phyloP scores from a whole-genome alignment of 176 grass and related monocot genomes.

The Juncus inflexus region DNA sequence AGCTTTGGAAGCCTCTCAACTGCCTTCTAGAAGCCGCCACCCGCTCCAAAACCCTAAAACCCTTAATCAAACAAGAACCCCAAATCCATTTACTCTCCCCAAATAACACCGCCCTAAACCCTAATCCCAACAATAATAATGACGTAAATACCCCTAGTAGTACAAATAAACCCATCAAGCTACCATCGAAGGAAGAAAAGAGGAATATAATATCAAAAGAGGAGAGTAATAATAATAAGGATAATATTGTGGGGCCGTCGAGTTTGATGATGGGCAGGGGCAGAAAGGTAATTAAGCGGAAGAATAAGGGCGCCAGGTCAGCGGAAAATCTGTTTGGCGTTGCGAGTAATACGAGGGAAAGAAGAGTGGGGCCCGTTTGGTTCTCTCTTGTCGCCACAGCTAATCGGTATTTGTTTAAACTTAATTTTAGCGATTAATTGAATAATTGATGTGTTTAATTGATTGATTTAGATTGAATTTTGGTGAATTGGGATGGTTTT shows the following conservation, averaged over 20 bases:
- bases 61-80: conserved; percentile 42
- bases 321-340: conserved; percentile 29
- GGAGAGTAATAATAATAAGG: conserved; percentile 25
- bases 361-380: conserved; percentile 53
- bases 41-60: conserved; percentile 42
- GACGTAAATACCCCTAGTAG: conserved; percentile 24
- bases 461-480: conserved; percentile 9
- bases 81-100: conserved; percentile 19
- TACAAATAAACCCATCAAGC: conserved; percentile 1
- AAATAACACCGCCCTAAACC: neutral
- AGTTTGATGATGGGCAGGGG: neutral
- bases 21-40: conserved; percentile 45
- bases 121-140: conserved; percentile 25
- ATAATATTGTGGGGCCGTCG: conserved; percentile 1
- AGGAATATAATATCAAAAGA: conserved; percentile 35
- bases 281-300: conserved; percentile 30
- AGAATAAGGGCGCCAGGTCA: conserved; percentile 27
- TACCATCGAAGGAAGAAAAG: conserved; percentile 38
- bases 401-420: conserved; percentile 58
- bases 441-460: no score
- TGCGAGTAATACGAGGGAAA: conserved; percentile 33
- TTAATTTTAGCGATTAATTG: no score
- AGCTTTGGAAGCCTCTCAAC: conserved; percentile 56
- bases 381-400: conserved; percentile 66
- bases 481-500: no score